phyloP scores from a whole-genome alignment of 164 flowering plant species.

The Cinnamomum chago region DNA sequence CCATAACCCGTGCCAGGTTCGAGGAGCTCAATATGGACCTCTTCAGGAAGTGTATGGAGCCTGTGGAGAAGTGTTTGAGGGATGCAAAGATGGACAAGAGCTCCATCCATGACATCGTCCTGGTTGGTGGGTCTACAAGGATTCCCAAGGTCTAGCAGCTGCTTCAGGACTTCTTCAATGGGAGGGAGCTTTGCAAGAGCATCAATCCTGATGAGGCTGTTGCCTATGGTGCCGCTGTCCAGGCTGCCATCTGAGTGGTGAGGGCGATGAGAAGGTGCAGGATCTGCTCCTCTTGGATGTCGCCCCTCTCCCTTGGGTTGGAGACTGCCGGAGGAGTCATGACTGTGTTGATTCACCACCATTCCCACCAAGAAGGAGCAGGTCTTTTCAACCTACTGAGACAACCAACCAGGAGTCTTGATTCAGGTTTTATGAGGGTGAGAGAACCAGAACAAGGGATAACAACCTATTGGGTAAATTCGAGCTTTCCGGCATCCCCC shows the following conservation, averaged over 20 bases:
- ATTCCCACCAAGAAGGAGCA: slow-evolving; percentile 54
- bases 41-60: slow-evolving; percentile 50
- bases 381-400: slow-evolving; percentile 38
- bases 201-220: slow-evolving; percentile 61
- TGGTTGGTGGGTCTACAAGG: slow-evolving; percentile 53
- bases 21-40: slow-evolving; percentile 62
- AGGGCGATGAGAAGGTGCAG: slow-evolving; percentile 51
- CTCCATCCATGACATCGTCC: slow-evolving; percentile 44
- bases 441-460: slow-evolving; percentile 49
- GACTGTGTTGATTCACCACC: slow-evolving; percentile 50
- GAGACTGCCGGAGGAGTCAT: slow-evolving; percentile 51
- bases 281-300: slow-evolving; percentile 48
- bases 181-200: slow-evolving; percentile 57
- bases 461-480: slow-evolving; percentile 54
- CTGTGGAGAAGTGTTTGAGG: slow-evolving; percentile 45
- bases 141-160: slow-evolving; percentile 49
- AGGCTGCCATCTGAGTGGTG: slow-evolving; percentile 52
- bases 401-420: slow-evolving; percentile 46
- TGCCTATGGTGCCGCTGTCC: slow-evolving; percentile 58
- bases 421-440: slow-evolving; percentile 63
- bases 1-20: slow-evolving; percentile 51
- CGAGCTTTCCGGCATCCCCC: slow-evolving; percentile 49
- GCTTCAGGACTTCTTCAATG: slow-evolving; percentile 52
- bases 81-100: slow-evolving; percentile 59
- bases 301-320: slow-evolving; percentile 46